Conservation (phyloP, 2,329 filamentous ascomycete genomes). For the Arachnomyces sp. region DNA sequence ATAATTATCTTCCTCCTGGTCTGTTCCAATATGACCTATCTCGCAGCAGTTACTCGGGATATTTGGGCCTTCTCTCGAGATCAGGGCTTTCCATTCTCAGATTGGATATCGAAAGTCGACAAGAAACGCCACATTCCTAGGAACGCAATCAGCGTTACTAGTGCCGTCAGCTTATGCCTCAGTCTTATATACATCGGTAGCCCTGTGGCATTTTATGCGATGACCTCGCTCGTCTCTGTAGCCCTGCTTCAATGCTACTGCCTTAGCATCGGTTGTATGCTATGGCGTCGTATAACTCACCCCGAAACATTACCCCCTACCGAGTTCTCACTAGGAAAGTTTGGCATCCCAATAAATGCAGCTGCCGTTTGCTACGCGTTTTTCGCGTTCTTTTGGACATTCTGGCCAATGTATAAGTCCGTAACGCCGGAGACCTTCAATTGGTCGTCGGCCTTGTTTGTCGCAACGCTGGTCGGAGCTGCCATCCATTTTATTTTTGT, state of each 20-base stretch:
- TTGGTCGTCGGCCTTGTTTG: slow-evolving; percentile 4
- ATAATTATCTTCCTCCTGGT: slow-evolving; percentile 34
- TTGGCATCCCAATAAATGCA: slow-evolving; percentile 37
- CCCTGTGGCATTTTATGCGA: slow-evolving; percentile 43
- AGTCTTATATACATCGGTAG: slow-evolving; percentile 46
- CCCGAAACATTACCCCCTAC: slow-evolving; percentile 37
- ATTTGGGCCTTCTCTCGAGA: slow-evolving; percentile 43
- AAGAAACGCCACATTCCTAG: slow-evolving; percentile 30
- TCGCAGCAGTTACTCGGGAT: slow-evolving; percentile 34
- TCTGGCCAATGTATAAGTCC: slow-evolving; percentile 3
- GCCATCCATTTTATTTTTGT: slow-evolving; percentile 5
- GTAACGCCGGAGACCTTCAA: slow-evolving; percentile 3
- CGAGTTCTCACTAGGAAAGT: slow-evolving; percentile 33
- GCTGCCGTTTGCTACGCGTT: slow-evolving; percentile 32
- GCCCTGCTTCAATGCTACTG: slow-evolving; percentile 42
- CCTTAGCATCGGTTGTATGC: no score
- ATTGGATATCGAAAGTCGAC: slow-evolving; percentile 39
- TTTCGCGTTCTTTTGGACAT: slow-evolving; percentile 8
- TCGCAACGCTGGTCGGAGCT: not conserved
- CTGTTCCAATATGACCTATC: slow-evolving; percentile 16
- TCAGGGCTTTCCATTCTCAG: slow-evolving; percentile 45
- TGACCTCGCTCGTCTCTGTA: slow-evolving; percentile 41
- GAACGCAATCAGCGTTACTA: slow-evolving; percentile 28
- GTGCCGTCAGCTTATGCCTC: slow-evolving; percentile 28
- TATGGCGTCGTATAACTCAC: no score